phyloP scores from a whole-genome alignment of 1,284 basidiomycete species.

The Irpex sp. region DNA sequence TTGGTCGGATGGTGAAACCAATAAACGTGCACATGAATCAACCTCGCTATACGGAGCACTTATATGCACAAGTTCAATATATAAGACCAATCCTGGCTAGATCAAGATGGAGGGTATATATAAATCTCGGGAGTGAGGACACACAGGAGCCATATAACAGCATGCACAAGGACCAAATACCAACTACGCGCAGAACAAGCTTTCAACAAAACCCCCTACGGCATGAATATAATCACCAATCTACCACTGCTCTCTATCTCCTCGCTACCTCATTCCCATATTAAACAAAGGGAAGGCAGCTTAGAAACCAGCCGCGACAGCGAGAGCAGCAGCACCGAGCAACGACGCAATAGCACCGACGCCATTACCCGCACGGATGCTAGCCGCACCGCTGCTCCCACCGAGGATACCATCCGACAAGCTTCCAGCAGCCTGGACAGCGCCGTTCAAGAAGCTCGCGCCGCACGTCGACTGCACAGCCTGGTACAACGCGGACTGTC shows the following conservation, averaged over 20 bases:
- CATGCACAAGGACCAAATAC: background rate
- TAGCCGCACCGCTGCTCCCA: slow-evolving; percentile 22
- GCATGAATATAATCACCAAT: background rate
- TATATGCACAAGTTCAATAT: no score
- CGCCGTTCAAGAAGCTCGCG: slow-evolving; percentile 57
- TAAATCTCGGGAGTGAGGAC: background rate
- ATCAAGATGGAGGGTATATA: background rate
- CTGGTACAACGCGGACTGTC: slow-evolving; percentile 64
- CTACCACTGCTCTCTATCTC: background rate
- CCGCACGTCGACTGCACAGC: slow-evolving; percentile 59
- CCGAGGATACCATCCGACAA: slow-evolving; percentile 35
- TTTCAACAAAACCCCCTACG: background rate
- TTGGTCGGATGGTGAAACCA: no score
- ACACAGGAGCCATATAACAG: background rate
- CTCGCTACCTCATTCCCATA: background rate
- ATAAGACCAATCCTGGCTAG: no score
- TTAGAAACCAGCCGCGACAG: slow-evolving; percentile 8
- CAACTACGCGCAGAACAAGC: background rate
- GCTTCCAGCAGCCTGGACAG: slow-evolving; percentile 66
- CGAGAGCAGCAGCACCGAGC: slow-evolving; percentile 20
- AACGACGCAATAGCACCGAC: slow-evolving; percentile 19
- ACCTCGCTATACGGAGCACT: no score
- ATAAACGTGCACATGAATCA: no score
- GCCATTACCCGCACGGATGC: slow-evolving; percentile 19
- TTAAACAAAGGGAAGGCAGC: background rate